These are phyloP conservation scores for Ajuga chamaepitys DNA, from an alignment of 257 asterid species.

Conservation along the genomic window DNA sequence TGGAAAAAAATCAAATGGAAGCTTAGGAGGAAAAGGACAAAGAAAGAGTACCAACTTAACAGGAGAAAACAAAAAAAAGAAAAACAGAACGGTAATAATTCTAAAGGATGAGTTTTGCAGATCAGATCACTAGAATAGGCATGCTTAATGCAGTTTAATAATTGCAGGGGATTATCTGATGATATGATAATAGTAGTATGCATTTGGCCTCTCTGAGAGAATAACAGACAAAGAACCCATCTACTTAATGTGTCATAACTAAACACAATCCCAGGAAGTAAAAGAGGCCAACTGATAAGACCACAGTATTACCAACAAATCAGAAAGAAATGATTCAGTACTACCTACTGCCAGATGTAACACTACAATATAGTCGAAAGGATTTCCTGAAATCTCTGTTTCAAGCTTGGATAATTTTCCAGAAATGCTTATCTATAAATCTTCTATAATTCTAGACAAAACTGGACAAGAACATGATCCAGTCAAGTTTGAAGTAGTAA, in stretches of 20 bases:
- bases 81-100: not conserved
- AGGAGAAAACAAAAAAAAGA: not conserved
- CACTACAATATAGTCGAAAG: not conserved
- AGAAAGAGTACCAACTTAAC: not conserved
- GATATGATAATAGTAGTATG: not conserved
- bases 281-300: not conserved
- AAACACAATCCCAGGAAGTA: not conserved
- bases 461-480: not conserved
- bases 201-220: not conserved
- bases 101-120: not conserved
- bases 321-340: not conserved
- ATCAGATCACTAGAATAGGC: not conserved
- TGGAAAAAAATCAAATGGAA: conserved; percentile 20
- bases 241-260: not conserved
- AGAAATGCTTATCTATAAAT: not conserved
- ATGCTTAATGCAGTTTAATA: not conserved
- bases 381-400: not conserved
- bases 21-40: not conserved
- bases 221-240: not conserved
- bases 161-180: not conserved
- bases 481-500: not conserved
- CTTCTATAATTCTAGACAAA: not conserved
- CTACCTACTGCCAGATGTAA: not conserved
- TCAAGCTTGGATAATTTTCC: not conserved
- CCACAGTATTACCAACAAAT: not conserved